Conservation (phyloP, 2,329 filamentous ascomycete genomes). For the Claviceps sp. region DNA sequence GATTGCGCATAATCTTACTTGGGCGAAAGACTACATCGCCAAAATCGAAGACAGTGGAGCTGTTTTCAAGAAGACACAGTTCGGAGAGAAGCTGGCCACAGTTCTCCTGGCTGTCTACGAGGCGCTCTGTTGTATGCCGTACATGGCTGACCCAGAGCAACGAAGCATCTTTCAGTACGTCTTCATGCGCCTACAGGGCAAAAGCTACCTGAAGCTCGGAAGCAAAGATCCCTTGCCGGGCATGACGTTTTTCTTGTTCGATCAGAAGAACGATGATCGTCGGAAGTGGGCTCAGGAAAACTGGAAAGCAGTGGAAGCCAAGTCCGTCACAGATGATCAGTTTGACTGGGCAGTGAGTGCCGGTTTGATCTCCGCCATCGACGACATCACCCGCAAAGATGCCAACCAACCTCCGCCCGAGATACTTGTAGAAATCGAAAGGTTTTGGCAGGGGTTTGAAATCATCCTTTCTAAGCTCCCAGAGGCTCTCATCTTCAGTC, state of each 20-base stretch:
- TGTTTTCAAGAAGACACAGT: slow-evolving; percentile 31
- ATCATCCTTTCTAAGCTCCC: slow-evolving; percentile 62
- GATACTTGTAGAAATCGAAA: slow-evolving; percentile 38
- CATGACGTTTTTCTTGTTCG: slow-evolving; percentile 73
- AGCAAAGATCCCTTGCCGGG: slow-evolving; percentile 64
- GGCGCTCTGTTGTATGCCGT: slow-evolving; percentile 69
- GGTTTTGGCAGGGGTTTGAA: slow-evolving; percentile 68
- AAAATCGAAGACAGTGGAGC: slow-evolving; percentile 34
- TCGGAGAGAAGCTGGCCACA: slow-evolving; percentile 35
- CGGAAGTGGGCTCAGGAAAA: slow-evolving; percentile 25
- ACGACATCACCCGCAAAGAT: slow-evolving; percentile 41
- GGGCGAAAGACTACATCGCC: slow-evolving; percentile 40
- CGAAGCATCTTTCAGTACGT: slow-evolving; percentile 61
- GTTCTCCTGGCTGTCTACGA: slow-evolving; percentile 78
- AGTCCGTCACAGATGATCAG: slow-evolving; percentile 51
- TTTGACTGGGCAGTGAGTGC: slow-evolving; percentile 82
- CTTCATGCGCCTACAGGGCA: slow-evolving; percentile 60
- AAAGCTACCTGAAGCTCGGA: slow-evolving; percentile 63
- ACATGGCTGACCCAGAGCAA: slow-evolving; percentile 46
- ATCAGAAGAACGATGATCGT: slow-evolving; percentile 41
- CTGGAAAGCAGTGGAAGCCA: slow-evolving; percentile 37
- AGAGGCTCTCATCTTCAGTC: slow-evolving; percentile 61
- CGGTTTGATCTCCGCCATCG: slow-evolving; percentile 53
- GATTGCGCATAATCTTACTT: slow-evolving; percentile 45
- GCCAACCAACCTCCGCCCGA: slow-evolving; percentile 18